Conservation (phyloP, 345 rosid species). For the Melastoma malabathricum region DNA sequence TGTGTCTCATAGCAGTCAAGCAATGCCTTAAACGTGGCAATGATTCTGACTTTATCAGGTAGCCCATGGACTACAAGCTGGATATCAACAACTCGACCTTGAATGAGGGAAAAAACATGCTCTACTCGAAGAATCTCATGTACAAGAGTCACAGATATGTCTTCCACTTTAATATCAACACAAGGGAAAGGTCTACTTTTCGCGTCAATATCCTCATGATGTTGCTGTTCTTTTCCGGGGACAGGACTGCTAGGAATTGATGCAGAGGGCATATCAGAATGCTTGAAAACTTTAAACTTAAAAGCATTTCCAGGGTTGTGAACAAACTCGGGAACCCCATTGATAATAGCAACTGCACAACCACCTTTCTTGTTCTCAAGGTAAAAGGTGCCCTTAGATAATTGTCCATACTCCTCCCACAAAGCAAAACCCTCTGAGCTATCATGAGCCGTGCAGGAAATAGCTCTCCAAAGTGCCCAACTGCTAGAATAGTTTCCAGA, state of each 20-base stretch:
- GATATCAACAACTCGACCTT: constrained; percentile 32
- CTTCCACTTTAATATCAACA: constrained; percentile 37
- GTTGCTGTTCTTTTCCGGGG: constrained; percentile 12
- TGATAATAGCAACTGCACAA: constrained; percentile 59
- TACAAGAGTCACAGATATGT: constrained; percentile 49
- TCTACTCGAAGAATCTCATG: constrained; percentile 59
- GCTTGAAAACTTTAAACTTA: constrained; percentile 66
- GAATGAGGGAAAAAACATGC: constrained; percentile 61
- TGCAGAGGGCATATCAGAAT: constrained; percentile 15
- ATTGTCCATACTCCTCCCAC: constrained; percentile 50
- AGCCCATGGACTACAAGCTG: constrained; percentile 47
- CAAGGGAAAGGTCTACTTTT: constrained; percentile 30
- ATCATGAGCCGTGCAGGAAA: constrained; percentile 38
- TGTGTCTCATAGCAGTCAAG: constrained; percentile 61
- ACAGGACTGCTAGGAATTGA: constrained; percentile 11
- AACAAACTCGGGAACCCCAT: constrained; percentile 75
- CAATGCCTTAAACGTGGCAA: constrained; percentile 30
- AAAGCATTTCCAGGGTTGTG: constrained; percentile 85
- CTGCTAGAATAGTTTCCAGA: constrained; percentile 42
- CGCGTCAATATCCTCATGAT: constrained; percentile 17
- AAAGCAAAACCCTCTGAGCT: constrained; percentile 39
- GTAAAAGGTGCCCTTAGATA: constrained; percentile 51
- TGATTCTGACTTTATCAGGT: constrained; percentile 50
- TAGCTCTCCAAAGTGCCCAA: constrained; percentile 50
- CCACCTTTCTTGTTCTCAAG: constrained; percentile 75